Evolutionary conservation across 164 flowering plant species (phyloP).

Genomic region (Magnolia kwangsiensis): DNA sequence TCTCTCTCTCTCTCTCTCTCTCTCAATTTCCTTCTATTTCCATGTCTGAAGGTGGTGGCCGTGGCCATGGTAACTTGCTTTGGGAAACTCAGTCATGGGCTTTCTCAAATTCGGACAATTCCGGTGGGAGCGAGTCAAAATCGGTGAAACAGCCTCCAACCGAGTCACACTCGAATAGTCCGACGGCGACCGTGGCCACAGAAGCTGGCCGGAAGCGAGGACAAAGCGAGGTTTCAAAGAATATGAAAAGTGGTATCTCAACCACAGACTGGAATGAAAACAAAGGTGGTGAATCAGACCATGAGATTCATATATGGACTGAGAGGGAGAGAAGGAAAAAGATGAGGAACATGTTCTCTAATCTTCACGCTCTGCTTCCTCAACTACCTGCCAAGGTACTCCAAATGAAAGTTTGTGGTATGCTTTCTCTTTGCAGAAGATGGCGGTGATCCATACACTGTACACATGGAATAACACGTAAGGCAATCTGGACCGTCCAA

Average conservation of each 20-base stretch:
- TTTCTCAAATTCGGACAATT: slow-evolving; percentile 39
- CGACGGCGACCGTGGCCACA: neutral
- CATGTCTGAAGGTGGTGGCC: slow-evolving; percentile 26
- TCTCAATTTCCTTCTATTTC: neutral
- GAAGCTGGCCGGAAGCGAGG: neutral
- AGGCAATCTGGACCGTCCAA: neutral
- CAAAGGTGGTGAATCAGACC: slow-evolving; percentile 47
- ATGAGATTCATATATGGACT: slow-evolving; percentile 75
- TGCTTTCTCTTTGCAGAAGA: neutral
- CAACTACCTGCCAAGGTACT: slow-evolving; percentile 80
- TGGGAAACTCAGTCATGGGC: slow-evolving; percentile 39
- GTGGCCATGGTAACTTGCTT: slow-evolving; percentile 16
- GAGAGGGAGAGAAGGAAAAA: slow-evolving; percentile 93
- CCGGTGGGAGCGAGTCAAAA: slow-evolving; percentile 19
- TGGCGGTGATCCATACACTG: neutral
- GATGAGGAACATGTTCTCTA: slow-evolving; percentile 85
- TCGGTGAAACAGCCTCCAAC: slow-evolving; percentile 1
- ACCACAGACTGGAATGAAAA: slow-evolving; percentile 3
- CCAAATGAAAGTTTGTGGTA: neutral
- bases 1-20: neutral
- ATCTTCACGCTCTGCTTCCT: slow-evolving; percentile 87
- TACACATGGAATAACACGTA: neutral
- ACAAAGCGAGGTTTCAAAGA: slow-evolving; percentile 13
- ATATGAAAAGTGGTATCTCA: neutral
- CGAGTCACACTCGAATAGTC: slow-evolving; percentile 21